These are phyloP conservation scores for Lepidium sativum DNA, from an alignment of 345 rosid species.

Conservation along the genomic window DNA sequence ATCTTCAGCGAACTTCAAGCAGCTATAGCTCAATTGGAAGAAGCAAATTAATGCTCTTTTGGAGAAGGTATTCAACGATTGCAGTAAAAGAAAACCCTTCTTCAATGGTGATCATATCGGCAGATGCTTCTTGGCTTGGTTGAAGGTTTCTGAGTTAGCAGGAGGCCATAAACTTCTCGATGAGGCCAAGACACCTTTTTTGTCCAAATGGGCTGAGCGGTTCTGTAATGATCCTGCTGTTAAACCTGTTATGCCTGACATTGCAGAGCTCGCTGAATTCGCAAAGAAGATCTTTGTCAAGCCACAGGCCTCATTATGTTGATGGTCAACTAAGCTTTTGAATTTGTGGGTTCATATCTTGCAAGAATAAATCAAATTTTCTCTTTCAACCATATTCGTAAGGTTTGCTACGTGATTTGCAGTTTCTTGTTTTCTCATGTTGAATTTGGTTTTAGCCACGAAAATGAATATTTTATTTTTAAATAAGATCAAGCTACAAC, in stretches of 20 bases:
- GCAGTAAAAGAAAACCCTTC: conserved; percentile 63
- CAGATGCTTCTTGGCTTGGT: conserved; percentile 54
- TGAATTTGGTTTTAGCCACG: too few relatives aligned
- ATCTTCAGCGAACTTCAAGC: too few relatives aligned
- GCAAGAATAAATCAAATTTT: conserved; percentile 7
- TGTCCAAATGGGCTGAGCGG: conserved; percentile 49
- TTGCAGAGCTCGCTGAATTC: conserved; percentile 54
- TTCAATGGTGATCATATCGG: conserved; percentile 69
- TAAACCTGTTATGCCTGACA: conserved; percentile 58
- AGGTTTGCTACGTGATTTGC: too few relatives aligned
- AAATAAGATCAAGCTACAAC: too few relatives aligned
- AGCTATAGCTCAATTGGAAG: conserved; percentile 23
- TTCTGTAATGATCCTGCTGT: conserved; percentile 58
- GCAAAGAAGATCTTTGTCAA: conserved; percentile 20
- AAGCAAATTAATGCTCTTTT: conserved; percentile 33
- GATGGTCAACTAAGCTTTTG: background rate
- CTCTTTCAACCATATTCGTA: too few relatives aligned
- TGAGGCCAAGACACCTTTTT: conserved; percentile 42
- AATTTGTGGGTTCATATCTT: background rate
- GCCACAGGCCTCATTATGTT: conserved; percentile 12
- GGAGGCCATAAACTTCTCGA: conserved; percentile 34
- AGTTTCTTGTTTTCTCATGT: too few relatives aligned
- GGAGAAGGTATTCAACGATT: conserved; percentile 45
- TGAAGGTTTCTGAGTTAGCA: conserved; percentile 39
- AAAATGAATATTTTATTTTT: too few relatives aligned